A percentile compares a stretch with the other conserved stretches of the same genome.
These are phyloP conservation scores for Cryptococcus wingfieldii DNA, from an alignment of 1,284 basidiomycete genomes.

Conservation along the genomic window DNA sequence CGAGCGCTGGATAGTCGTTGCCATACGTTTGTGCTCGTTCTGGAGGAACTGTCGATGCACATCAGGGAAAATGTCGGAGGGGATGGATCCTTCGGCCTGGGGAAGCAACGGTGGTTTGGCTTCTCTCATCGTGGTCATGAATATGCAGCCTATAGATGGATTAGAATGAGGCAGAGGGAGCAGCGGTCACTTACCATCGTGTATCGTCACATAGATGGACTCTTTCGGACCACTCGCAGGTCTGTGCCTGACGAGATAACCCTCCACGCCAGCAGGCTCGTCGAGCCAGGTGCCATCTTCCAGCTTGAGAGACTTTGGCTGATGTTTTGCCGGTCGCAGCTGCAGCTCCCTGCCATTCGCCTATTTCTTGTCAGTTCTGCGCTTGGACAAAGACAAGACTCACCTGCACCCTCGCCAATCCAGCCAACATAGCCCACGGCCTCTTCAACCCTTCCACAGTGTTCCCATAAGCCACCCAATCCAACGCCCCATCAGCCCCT, in stretches of 20 bases:
- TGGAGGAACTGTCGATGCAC: conserved; percentile 28
- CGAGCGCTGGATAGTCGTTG: conserved; percentile 29
- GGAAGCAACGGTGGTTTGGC: conserved; percentile 37
- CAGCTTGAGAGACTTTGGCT: conserved; percentile 25
- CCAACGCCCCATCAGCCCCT: conserved; percentile 29
- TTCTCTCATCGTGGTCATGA: conserved; percentile 23
- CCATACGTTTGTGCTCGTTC: conserved; percentile 29
- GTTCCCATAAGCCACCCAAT: conserved; percentile 41
- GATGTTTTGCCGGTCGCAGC: conserved; percentile 38
- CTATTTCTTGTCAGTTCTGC: conserved; percentile 6
- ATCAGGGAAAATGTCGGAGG: conserved; percentile 33
- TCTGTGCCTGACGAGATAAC: conserved; percentile 37
- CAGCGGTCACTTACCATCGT: conserved; percentile 34
- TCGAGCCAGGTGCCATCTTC: conserved; percentile 36
- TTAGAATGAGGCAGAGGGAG: not conserved
- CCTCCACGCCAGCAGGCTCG: conserved; percentile 45
- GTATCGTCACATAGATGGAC: conserved; percentile 33
- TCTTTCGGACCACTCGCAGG: conserved; percentile 17
- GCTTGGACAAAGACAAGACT: conserved; percentile 6
- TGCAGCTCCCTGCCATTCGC: conserved; percentile 23
- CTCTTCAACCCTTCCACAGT: conserved; percentile 33
- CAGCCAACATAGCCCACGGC: conserved; percentile 42
- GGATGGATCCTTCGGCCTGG: conserved; percentile 22
- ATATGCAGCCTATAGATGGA: conserved; percentile 27
- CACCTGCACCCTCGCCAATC: conserved; percentile 32